phyloP scores from a whole-genome alignment of 176 grass and related monocot species.

The Bonia amplexicaulis region DNA sequence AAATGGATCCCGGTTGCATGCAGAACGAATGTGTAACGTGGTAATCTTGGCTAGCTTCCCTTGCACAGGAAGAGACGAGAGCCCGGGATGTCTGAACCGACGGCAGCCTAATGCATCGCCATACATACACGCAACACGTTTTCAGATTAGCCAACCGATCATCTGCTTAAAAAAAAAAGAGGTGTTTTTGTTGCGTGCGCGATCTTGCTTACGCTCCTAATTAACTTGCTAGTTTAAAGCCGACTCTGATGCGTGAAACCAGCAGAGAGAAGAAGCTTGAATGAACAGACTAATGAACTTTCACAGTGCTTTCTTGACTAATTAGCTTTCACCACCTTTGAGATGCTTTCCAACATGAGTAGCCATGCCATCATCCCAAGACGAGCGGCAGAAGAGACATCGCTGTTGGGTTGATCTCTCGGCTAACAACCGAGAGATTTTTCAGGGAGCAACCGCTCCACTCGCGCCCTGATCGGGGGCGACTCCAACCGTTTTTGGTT shows the following conservation, averaged over 20 bases:
- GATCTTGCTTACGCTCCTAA: neutral
- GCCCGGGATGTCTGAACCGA: constrained; percentile 20
- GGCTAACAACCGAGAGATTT: no score
- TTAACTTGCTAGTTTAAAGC: neutral
- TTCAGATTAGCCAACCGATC: neutral
- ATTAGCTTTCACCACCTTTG: neutral
- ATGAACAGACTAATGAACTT: neutral
- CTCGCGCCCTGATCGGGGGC: no score
- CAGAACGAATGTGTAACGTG: constrained; percentile 16
- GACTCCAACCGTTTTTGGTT: no score
- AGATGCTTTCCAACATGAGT: neutral
- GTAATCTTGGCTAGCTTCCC: neutral
- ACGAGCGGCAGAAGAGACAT: neutral
- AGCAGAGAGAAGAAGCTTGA: neutral
- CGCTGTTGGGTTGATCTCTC: no score
- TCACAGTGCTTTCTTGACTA: neutral
- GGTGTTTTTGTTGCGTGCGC: neutral
- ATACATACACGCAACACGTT: neutral
- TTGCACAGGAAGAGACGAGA: constrained; percentile 16
- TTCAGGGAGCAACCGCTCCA: no score
- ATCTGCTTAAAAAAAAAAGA: neutral
- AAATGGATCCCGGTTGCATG: neutral
- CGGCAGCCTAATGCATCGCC: neutral
- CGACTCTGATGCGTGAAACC: neutral
- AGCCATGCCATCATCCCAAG: neutral